These are phyloP conservation scores for Skeletonema menzelii DNA, from an alignment of 108 stramenopile species.

Conservation along the genomic window DNA sequence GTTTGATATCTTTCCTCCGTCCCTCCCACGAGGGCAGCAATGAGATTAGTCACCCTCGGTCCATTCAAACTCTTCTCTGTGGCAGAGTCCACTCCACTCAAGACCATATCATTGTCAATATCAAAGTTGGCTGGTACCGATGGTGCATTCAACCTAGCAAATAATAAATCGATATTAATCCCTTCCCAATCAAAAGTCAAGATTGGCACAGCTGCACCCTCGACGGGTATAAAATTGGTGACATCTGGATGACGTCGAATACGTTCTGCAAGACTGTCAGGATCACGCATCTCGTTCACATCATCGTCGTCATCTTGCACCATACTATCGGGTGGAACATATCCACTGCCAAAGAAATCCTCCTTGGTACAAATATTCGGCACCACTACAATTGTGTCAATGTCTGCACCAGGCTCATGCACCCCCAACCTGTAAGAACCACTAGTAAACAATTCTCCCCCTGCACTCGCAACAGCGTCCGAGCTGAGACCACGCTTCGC, in stretches of 20 bases:
- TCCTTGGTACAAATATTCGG: conserved; percentile 88
- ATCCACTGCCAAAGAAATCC: conserved; percentile 89
- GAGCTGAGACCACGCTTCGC: conserved; percentile 48
- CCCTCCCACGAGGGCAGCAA: conserved; percentile 86
- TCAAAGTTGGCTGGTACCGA: conserved; percentile 87
- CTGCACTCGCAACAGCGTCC: conserved; percentile 71
- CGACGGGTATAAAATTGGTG: conserved; percentile 90
- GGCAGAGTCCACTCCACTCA: conserved; percentile 91
- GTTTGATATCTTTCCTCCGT: conserved; percentile 79
- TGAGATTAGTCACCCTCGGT: conserved; percentile 95
- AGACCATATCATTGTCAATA: conserved; percentile 92
- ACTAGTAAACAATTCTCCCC: conserved; percentile 87
- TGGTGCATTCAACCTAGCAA: conserved; percentile 84
- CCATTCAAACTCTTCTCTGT: conserved; percentile 96
- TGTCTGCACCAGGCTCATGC: conserved; percentile 97
- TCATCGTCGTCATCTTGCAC: conserved; percentile 26
- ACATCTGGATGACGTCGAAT: conserved; percentile 87
- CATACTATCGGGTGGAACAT: conserved; percentile 24
- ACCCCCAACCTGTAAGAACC: conserved; percentile 96
- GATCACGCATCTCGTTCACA: conserved; percentile 49
- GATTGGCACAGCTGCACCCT: conserved; percentile 94
- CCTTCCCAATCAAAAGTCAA: conserved; percentile 98
- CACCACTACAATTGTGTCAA: conserved; percentile 89
- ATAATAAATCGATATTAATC: conserved; percentile 96
- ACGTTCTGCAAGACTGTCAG: conserved; percentile 80